Conservation (phyloP, 1,284 basidiomycete genomes). For the Leccinum insolens region DNA sequence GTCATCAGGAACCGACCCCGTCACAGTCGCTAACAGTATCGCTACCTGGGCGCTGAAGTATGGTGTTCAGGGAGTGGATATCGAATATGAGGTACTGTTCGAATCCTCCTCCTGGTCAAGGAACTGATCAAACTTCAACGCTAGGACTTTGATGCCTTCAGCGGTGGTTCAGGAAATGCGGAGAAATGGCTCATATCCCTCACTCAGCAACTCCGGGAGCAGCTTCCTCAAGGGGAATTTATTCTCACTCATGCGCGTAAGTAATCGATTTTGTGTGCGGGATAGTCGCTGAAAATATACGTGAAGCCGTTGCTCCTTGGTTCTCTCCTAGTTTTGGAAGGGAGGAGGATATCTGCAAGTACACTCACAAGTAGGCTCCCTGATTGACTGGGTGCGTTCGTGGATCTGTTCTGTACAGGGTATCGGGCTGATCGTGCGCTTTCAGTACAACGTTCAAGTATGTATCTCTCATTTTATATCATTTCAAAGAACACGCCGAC, state of each 20-base stretch:
- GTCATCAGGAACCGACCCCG: slow-evolving; percentile 37
- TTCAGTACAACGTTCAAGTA: slow-evolving; percentile 48
- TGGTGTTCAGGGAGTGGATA: slow-evolving; percentile 55
- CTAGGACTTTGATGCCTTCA: slow-evolving; percentile 50
- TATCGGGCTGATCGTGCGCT: neutral
- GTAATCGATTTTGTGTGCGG: slow-evolving; percentile 1
- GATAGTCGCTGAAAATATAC: neutral
- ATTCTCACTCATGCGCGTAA: slow-evolving; percentile 42
- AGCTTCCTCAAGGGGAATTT: slow-evolving; percentile 38
- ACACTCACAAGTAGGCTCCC: slow-evolving; percentile 52
- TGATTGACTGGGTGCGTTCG: slow-evolving; percentile 52
- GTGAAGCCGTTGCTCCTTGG: neutral
- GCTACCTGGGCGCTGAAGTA: slow-evolving; percentile 50
- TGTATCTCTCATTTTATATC: neutral
- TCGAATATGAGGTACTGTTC: slow-evolving; percentile 52
- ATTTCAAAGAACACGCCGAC: neutral
- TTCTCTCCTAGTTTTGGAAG: slow-evolving; percentile 10
- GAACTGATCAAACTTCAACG: slow-evolving; percentile 14
- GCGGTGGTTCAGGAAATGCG: slow-evolving; percentile 36
- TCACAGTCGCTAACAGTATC: slow-evolving; percentile 44
- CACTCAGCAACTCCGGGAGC: slow-evolving; percentile 40
- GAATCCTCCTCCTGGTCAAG: neutral
- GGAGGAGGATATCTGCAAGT: slow-evolving; percentile 49
- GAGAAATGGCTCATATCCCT: slow-evolving; percentile 44
- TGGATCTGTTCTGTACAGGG: neutral